Percentiles rank a stretch among this genome's conserved stretches.
These are phyloP conservation scores for Tetrapisispora nanseiensis DNA, from an alignment of 805 yeast species.

Conservation along the genomic window DNA sequence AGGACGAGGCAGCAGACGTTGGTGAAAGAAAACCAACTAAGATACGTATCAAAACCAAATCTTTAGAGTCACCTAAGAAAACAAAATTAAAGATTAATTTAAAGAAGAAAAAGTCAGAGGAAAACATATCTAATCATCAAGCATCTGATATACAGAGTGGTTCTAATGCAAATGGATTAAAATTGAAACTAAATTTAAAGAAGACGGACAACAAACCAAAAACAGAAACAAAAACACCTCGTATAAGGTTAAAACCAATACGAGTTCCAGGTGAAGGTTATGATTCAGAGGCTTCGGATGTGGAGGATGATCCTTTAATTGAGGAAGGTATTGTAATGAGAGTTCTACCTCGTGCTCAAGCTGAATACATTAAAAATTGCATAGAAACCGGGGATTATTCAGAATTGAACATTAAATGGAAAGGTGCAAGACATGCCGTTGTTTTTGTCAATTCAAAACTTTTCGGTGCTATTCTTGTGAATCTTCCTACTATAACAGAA, in stretches of 20 bases:
- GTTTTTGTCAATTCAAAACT: slow-evolving; percentile 57
- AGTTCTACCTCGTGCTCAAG: slow-evolving; percentile 42
- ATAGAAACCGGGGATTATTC: slow-evolving; percentile 69
- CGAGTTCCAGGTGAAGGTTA: slow-evolving; percentile 90
- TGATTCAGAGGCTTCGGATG: slow-evolving; percentile 92
- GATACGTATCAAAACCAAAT: slow-evolving; percentile 16
- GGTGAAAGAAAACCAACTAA: slow-evolving; percentile 12
- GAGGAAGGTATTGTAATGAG: slow-evolving; percentile 82
- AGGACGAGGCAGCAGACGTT: slow-evolving; percentile 9
- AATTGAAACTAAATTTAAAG: slow-evolving; percentile 20
- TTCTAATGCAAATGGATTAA: slow-evolving; percentile 11
- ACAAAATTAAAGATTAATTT: slow-evolving; percentile 18
- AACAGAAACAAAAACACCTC: slow-evolving; percentile 29
- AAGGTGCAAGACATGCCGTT: slow-evolving; percentile 70
- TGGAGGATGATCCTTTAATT: slow-evolving; percentile 86
- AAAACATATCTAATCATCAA: background rate
- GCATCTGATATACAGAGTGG: background rate
- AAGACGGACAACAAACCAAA: slow-evolving; percentile 23
- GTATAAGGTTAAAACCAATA: slow-evolving; percentile 46
- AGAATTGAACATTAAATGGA: slow-evolving; percentile 70
- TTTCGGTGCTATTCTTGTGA: slow-evolving; percentile 80
- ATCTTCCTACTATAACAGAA: slow-evolving; percentile 81
- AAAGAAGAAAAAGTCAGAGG: slow-evolving; percentile 8
- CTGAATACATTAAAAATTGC: slow-evolving; percentile 62
- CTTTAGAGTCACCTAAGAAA: slow-evolving; percentile 2